phyloP scores from a whole-genome alignment of 495 filamentous ascomycete genomes.

The Cryomyces antarcticus region DNA sequence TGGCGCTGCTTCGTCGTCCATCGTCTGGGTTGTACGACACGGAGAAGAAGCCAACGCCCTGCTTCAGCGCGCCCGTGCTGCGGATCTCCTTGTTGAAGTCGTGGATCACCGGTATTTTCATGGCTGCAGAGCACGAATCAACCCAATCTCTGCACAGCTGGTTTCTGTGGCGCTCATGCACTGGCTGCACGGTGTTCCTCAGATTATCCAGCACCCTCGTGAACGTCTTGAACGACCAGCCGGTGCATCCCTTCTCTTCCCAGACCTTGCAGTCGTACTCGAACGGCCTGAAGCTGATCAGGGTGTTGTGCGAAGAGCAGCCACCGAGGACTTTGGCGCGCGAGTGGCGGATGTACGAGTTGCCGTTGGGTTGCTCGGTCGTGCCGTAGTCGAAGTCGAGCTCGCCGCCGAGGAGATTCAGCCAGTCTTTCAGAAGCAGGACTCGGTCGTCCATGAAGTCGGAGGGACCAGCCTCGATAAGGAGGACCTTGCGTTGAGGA shows the following conservation, averaged over 20 bases:
- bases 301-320: conserved; percentile 71
- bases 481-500: conserved; percentile 18
- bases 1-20: conserved; percentile 56
- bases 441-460: conserved; percentile 48
- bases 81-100: conserved; percentile 68
- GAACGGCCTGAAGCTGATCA: conserved; percentile 71
- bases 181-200: conserved; percentile 61
- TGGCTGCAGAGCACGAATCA: conserved; percentile 44
- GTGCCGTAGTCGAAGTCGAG: conserved; percentile 74
- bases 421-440: conserved; percentile 61
- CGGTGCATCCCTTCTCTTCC: conserved; percentile 48
- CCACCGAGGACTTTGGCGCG: conserved; percentile 71
- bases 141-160: conserved; percentile 74
- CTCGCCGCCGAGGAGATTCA: conserved; percentile 56
- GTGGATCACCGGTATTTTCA: conserved; percentile 53
- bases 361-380: conserved; percentile 59
- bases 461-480: conserved; percentile 24
- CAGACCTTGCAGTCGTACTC: conserved; percentile 58
- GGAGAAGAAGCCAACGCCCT: conserved; percentile 68
- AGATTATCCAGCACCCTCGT: conserved; percentile 54
- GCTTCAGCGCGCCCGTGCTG: conserved; percentile 41
- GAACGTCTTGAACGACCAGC: conserved; percentile 64
- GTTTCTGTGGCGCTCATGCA: conserved; percentile 56
- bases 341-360: conserved; percentile 67
- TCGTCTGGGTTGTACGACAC: conserved; percentile 68